Percentiles rank a stretch among this genome's conserved stretches.
Evolutionary conservation across 192 early-diverging fungal species (phyloP).

Genomic region (Piromyces finnis): DNA sequence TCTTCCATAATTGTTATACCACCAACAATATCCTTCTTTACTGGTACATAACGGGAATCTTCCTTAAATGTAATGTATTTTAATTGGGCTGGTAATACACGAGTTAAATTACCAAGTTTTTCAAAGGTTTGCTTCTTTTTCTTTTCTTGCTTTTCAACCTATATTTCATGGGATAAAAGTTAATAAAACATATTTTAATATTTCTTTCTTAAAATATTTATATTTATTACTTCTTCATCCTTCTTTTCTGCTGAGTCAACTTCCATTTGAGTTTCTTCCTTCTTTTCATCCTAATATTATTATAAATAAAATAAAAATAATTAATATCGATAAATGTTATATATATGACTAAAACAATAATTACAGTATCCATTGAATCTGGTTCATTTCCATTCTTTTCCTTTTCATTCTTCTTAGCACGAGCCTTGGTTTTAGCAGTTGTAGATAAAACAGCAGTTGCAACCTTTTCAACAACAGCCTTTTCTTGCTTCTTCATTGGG

Average conservation of each 20-base stretch:
- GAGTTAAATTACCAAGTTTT: constrained; percentile 66
- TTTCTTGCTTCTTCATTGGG: constrained; percentile 58
- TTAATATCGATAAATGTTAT: too few relatives aligned
- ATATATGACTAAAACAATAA: neutral
- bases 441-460: constrained; percentile 91
- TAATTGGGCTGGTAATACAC: constrained; percentile 74
- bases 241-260: constrained; percentile 24
- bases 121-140: constrained; percentile 62
- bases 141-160: constrained; percentile 31
- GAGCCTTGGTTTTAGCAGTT: constrained; percentile 77
- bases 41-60: constrained; percentile 70
- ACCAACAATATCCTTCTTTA: constrained; percentile 57
- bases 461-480: constrained; percentile 70
- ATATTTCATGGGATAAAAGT: too few relatives aligned
- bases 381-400: constrained; percentile 31
- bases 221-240: constrained; percentile 18
- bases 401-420: constrained; percentile 63
- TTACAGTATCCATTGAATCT: constrained; percentile 5
- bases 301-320: too few relatives aligned
- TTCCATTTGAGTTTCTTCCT: constrained; percentile 11
- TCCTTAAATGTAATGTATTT: constrained; percentile 73
- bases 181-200: constrained; percentile 13
- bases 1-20: constrained; percentile 83
- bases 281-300: constrained; percentile 25
- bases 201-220: constrained; percentile 6